Evolutionary conservation across 2,329 filamentous ascomycete species (phyloP), one percentile per base, ranked within the genome.

Genomic region (Penicillium olsonii): DNA sequence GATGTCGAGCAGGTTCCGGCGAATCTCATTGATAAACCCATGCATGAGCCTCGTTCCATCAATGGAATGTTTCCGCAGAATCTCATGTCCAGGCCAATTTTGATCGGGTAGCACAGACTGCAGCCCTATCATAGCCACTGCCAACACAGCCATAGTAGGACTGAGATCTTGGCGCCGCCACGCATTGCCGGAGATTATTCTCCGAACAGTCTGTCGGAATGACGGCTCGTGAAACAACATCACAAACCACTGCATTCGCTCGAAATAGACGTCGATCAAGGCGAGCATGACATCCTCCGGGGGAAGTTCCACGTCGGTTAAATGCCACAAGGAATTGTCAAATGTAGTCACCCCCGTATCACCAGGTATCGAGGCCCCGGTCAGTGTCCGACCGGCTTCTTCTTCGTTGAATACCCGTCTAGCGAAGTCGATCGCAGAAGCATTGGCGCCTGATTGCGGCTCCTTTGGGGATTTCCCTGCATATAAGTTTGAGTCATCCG

Each of bases 191-290:
- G 45, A 54, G 41, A 55, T 38, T 38, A 56, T 31, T 18, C 35
- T 29, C 34, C 50, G 38, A 33, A 56, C 54, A 1, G 48, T 53
- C 4, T 45, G 38, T 4, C 45, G 44, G 26, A 59, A 59, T 10
- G 47, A 49, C 0, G 48, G 50, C 20, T 58, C 48, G 11, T 59
- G 51, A 26, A 59, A 51, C 2, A 60, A 7, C 24, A 57, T 47
- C 14, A 61, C 54, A 20, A 57, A 61, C 59, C 59, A 61, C 35
- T 61, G 49, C 19, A 61, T 45, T 33, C 59, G 42, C 17, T 57
- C 47, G 42, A 61, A 61, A 27, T 61, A 61, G 20, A 47, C 59
- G 17, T 61, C 57, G 4, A 61, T 42, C 15, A 60, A 37, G 7
- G 38, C 19, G 5, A 37, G 29, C 42, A 60, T 60, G 10, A 60